Base-by-base conservation (phyloP, 192 early-diverging fungal species). In the Linderina pennispora region DNA sequence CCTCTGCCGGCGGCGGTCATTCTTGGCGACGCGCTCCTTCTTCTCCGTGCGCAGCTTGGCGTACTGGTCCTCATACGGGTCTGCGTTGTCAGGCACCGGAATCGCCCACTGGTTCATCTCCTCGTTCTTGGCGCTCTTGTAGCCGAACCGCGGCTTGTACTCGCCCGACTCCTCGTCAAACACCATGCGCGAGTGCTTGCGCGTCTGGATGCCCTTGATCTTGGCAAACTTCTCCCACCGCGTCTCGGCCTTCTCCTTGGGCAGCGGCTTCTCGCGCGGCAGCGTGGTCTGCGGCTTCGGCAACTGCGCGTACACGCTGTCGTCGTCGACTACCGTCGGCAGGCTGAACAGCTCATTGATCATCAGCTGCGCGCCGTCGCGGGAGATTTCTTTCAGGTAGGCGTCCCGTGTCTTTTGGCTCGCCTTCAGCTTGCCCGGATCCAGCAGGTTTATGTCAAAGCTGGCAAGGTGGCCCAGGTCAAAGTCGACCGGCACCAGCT, bases 191-290 rank as follows among this genome's bases (percentile, higher is more conserved):
- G 73, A 77, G 58, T 87, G 87, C 69, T 96, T 95, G 53, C 59
- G 65, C 39, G 86, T 86, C 62, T 84, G 78, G 65, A 99, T 97
- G 13, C 92, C 92, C 74, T 99, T 99, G 62, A 75, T 72, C 58
- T 90, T 86, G 40, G 97, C 97, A 72, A 99, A 99, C 79, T 88
- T 89, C 70, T 99, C 94, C 97, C 97, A 99, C 50, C 92, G 85
- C 9, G 97, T 99, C 73, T 80, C 62, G 10, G 87, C 78, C 61
- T 91, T 91, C 23, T 80, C 82, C 70, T 91, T 90, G 25, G 97
- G 97, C 16, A 94, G 51, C 21, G 90, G 89, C 65, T 97, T 94
- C 41, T 94, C 93, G 51, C 95, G 82, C 13, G 95, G 93, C 17
- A 96, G 48, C 10, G 68, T 53, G 0, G 81, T 82, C 16, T 58